Evolutionary conservation across 2,329 filamentous ascomycete species (phyloP).

Genomic region (Aspergillus chevalieri): DNA sequence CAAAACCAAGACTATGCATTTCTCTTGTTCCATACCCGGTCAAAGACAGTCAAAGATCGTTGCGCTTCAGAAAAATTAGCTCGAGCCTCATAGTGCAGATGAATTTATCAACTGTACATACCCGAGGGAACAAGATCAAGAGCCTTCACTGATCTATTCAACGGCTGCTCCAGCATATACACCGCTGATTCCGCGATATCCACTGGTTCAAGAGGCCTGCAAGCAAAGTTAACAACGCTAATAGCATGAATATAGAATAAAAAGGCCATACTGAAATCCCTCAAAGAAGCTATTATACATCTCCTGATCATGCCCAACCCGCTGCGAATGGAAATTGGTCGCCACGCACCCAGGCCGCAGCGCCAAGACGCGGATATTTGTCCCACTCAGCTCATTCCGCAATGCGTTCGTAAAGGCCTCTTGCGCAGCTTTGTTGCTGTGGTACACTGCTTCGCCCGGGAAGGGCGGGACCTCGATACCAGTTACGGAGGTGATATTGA

Average conservation of each 20-base stretch:
- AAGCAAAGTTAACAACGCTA: not conserved
- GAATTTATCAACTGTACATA: conserved; percentile 14
- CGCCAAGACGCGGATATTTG: conserved; percentile 44
- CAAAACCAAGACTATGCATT: not conserved
- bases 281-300: conserved; percentile 41
- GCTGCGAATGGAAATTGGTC: conserved; percentile 44
- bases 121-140: conserved; percentile 41
- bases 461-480: conserved; percentile 46
- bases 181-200: conserved; percentile 41
- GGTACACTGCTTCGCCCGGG: conserved; percentile 45
- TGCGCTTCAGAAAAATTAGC: conserved; percentile 17
- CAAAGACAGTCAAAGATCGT: conserved; percentile 27
- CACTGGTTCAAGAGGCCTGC: conserved; percentile 33
- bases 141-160: conserved; percentile 41
- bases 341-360: conserved; percentile 45
- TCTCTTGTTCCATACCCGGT: conserved; percentile 23
- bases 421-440: conserved; percentile 43
- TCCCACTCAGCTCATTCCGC: conserved; percentile 42
- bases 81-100: not conserved
- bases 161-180: conserved; percentile 39
- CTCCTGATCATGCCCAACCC: conserved; percentile 40
- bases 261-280: conserved; percentile 31
- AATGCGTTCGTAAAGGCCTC: conserved; percentile 48
- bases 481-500: conserved; percentile 46
- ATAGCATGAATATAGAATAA: not conserved